Evolutionary conservation across 176 grass and related monocot genomes (phyloP).

Genomic region (Cenchrus americanus): DNA sequence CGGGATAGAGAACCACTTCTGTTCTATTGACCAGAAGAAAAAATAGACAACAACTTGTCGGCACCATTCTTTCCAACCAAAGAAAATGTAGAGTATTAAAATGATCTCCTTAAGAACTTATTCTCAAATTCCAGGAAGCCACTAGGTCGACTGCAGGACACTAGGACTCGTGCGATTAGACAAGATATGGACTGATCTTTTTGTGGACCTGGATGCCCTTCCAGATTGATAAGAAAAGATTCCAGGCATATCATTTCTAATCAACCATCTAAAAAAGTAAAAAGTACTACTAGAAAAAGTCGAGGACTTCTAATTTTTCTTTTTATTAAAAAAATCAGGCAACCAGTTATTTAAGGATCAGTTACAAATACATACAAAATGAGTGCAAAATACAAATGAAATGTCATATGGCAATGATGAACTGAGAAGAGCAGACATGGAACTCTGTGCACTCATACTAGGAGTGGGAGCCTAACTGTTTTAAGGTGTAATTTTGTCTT

Average conservation of each 20-base stretch:
- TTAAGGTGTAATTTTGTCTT: background rate
- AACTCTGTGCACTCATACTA: background rate
- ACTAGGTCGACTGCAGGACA: background rate
- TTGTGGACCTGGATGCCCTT: background rate
- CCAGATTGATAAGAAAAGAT: constrained; percentile 34
- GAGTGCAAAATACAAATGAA: background rate
- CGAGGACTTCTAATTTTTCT: background rate
- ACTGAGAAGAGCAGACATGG: background rate
- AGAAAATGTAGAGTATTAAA: background rate
- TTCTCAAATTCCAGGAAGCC: constrained; percentile 18
- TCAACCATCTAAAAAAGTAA: background rate
- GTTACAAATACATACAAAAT: background rate
- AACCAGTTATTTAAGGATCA: background rate
- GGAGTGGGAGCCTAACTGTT: background rate
- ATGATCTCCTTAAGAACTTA: background rate
- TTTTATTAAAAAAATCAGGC: background rate
- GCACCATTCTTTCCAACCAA: background rate
- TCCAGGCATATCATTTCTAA: constrained; percentile 18
- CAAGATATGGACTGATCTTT: background rate
- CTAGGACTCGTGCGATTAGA: background rate
- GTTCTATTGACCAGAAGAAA: background rate
- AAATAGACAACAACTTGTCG: background rate
- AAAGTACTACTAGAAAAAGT: background rate
- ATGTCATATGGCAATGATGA: background rate
- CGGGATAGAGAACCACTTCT: background rate